A percentile compares a stretch with the other conserved stretches of the same genome.
phyloP scores from a whole-genome alignment of 345 rosid genomes.

The Sonneratia alba region DNA sequence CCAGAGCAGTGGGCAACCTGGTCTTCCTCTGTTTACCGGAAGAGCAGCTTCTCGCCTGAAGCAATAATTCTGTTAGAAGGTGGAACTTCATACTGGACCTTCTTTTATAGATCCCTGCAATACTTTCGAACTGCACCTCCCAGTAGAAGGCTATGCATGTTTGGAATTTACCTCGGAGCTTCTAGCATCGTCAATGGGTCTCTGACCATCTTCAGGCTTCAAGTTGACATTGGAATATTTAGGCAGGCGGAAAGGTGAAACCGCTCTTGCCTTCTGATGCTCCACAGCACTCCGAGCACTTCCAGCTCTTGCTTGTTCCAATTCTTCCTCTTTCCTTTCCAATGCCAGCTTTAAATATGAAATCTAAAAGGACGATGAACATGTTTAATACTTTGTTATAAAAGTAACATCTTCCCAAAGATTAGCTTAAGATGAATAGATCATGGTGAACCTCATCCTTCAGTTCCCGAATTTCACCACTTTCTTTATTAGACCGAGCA shows the following conservation, averaged over 20 bases:
- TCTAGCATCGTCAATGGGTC: slow-evolving; percentile 36
- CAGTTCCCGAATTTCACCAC: slow-evolving; percentile 78
- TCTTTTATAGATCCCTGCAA: background rate
- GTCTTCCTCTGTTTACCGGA: slow-evolving; percentile 80
- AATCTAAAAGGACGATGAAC: slow-evolving; percentile 34
- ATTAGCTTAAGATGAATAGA: background rate
- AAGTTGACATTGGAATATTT: slow-evolving; percentile 34
- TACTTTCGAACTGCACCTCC: background rate
- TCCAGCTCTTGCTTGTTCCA: slow-evolving; percentile 49
- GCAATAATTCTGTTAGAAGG: slow-evolving; percentile 5
- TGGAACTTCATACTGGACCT: background rate
- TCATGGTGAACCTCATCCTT: slow-evolving; percentile 67
- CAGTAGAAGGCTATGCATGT: background rate
- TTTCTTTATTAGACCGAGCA: slow-evolving; percentile 85
- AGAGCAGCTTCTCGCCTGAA: slow-evolving; percentile 76
- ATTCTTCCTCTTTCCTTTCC: slow-evolving; percentile 82
- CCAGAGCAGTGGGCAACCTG: slow-evolving; percentile 58
- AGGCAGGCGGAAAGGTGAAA: slow-evolving; percentile 74
- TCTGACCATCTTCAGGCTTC: slow-evolving; percentile 51
- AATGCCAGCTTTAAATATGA: slow-evolving; percentile 59
- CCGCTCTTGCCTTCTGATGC: slow-evolving; percentile 61
- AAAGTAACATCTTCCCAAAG: background rate
- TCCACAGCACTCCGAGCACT: slow-evolving; percentile 35
- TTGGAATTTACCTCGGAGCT: slow-evolving; percentile 38
- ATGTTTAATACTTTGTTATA: background rate